Percentiles rank a stretch among this genome's conserved stretches.
phyloP scores from a whole-genome alignment of 768 basidiomycete species.

The Amanita inopinata region DNA sequence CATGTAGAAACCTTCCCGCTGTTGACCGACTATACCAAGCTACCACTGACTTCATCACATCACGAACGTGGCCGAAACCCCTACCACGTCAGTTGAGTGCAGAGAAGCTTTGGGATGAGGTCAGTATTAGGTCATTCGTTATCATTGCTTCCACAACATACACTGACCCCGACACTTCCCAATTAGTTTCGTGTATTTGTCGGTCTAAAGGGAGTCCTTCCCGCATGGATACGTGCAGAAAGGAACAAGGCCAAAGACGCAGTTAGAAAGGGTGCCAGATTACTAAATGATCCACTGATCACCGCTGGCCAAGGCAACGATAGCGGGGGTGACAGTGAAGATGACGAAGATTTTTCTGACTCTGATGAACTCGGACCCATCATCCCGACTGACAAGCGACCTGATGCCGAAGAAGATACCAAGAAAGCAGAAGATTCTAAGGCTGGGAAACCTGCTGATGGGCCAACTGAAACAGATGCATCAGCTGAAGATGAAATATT shows the following conservation, averaged over 20 bases:
- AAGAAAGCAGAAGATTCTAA: constrained; percentile 13
- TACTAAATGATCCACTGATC: constrained; percentile 1
- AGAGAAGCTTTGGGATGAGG: constrained; percentile 54
- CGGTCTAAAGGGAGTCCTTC: neutral
- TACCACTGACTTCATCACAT: constrained; percentile 43
- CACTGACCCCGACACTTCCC: constrained; percentile 29
- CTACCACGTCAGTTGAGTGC: constrained; percentile 23
- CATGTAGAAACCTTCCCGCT: constrained; percentile 29
- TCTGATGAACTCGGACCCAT: neutral
- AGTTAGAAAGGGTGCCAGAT: neutral
- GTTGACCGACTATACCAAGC: constrained; percentile 52
- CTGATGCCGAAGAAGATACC: neutral
- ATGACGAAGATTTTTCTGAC: neutral
- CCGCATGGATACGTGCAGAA: constrained; percentile 4
- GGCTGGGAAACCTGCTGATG: too few species aligned
- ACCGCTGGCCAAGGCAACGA: neutral
- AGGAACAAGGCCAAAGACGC: neutral
- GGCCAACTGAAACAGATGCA: constrained; percentile 29
- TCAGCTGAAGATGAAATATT: constrained; percentile 27
- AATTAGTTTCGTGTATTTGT: constrained; percentile 6
- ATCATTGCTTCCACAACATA: constrained; percentile 20
- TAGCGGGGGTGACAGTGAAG: neutral
- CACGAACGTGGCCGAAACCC: constrained; percentile 27
- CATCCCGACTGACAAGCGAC: neutral
- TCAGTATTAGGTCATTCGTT: constrained; percentile 19